Percentiles rank a stretch among this genome's conserved stretches.
phyloP scores from a whole-genome alignment of 495 filamentous ascomycete species.

The Pyronema domesticum region DNA sequence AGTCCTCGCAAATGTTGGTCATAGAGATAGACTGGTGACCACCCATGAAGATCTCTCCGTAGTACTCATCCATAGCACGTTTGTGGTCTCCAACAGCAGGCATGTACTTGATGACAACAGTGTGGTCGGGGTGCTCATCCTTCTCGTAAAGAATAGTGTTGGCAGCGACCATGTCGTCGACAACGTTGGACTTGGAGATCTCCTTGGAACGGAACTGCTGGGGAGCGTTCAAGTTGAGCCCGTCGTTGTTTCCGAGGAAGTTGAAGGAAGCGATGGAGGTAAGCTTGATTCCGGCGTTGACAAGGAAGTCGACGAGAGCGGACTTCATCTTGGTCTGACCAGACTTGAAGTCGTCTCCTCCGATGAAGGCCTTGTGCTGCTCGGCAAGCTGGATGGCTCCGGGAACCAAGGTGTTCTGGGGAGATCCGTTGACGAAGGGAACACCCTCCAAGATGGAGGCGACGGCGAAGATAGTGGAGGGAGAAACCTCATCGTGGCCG shows the following conservation, averaged over 20 bases:
- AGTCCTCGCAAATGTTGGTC: constrained; percentile 99
- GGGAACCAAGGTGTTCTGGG: constrained; percentile 97
- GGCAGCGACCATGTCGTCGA: constrained; percentile 97
- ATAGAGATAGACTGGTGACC: constrained; percentile 94
- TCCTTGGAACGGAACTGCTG: constrained; percentile 99
- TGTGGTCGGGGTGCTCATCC: constrained; percentile 78
- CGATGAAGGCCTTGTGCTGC: constrained; percentile 74
- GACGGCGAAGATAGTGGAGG: constrained; percentile 90
- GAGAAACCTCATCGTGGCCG: constrained; percentile 75
- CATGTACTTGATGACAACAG: constrained; percentile 96
- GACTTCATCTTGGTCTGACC: constrained; percentile 99
- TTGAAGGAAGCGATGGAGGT: constrained; percentile 99
- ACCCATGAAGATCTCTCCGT: constrained; percentile 97
- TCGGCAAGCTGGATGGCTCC: constrained; percentile 83
- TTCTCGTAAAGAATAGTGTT: constrained; percentile 77
- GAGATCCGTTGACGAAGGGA: constrained; percentile 98
- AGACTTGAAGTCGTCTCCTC: constrained; percentile 98
- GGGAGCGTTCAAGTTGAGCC: constrained; percentile 93
- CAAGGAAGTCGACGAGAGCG: constrained; percentile 92
- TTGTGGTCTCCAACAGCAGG: constrained; percentile 98
- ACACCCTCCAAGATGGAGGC: constrained; percentile 75
- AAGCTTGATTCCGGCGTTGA: constrained; percentile 96
- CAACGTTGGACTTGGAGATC: constrained; percentile 96
- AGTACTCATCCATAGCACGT: constrained; percentile 96
- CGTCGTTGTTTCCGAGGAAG: constrained; percentile 98